Conservation (phyloP, 306 rosid genomes). For the Morella rubra region DNA sequence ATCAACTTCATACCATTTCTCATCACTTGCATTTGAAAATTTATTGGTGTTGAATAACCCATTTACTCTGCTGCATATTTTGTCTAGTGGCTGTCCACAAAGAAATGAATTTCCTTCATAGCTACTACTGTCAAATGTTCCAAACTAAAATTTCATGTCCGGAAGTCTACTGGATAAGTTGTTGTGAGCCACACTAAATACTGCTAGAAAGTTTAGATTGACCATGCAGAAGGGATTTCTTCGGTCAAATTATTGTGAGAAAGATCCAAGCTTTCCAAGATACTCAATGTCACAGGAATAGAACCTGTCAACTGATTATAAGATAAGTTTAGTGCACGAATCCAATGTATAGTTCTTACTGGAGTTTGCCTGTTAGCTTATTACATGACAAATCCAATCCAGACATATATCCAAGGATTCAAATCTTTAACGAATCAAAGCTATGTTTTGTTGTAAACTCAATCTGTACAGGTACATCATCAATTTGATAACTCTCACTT, state of each 20-base stretch:
- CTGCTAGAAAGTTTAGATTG: too few species aligned
- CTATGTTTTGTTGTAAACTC: not conserved
- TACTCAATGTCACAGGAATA: not conserved
- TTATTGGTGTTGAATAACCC: too few species aligned
- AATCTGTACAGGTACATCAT: not conserved
- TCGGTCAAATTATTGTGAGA: too few species aligned
- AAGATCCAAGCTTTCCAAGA: not conserved
- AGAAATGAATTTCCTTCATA: not conserved
- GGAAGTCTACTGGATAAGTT: too few species aligned
- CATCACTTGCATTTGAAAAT: too few species aligned
- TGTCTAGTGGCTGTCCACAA: not conserved
- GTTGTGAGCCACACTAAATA: too few species aligned
- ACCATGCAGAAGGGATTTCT: too few species aligned
- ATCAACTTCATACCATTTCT: too few species aligned
- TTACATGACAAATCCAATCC: conserved; percentile 16
- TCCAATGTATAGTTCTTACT: not conserved
- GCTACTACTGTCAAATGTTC: too few species aligned
- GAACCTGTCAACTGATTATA: conserved; percentile 10
- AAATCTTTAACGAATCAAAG: not conserved
- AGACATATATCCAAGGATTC: not conserved
- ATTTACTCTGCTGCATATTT: not conserved
- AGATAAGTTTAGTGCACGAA: conserved; percentile 12
- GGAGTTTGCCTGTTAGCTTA: not conserved
- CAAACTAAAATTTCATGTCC: too few species aligned
- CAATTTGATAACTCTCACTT: too few species aligned